These are phyloP conservation scores for Leishmania tarentolae DNA, from an alignment of 208 protist genomes.

Conservation along the genomic window DNA sequence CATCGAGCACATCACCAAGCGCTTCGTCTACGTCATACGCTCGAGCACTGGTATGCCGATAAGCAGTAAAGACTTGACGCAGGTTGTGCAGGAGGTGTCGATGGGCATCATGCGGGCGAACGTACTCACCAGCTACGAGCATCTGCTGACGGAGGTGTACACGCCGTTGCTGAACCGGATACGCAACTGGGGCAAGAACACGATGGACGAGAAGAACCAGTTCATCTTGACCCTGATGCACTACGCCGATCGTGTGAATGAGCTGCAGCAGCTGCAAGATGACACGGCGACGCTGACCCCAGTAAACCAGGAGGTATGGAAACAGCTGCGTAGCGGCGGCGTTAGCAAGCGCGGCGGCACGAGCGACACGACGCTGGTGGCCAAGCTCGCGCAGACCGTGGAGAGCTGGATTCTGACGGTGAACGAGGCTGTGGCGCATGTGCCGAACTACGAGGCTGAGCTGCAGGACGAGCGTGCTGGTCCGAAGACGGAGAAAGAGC, in stretches of 20 bases:
- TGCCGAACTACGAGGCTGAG: conserved; percentile 91
- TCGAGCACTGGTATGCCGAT: conserved; percentile 62
- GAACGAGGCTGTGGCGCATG: conserved; percentile 61
- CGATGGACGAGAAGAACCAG: conserved; percentile 75
- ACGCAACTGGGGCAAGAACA: conserved; percentile 89
- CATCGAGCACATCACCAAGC: conserved; percentile 71
- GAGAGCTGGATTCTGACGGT: conserved; percentile 83
- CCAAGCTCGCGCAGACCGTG: conserved; percentile 64
- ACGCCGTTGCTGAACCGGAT: conserved; percentile 87
- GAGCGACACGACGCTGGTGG: conserved; percentile 75
- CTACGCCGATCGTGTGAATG: conserved; percentile 89
- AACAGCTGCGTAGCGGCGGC: conserved; percentile 74
- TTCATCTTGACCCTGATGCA: conserved; percentile 87
- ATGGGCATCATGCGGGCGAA: conserved; percentile 89
- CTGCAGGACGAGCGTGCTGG: conserved; percentile 89
- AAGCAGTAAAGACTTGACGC: conserved; percentile 66
- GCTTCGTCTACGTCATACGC: conserved; percentile 84
- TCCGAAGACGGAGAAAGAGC: conserved; percentile 94
- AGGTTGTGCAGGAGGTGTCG: conserved; percentile 82
- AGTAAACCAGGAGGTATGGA: conserved; percentile 75
- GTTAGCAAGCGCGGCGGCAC: conserved; percentile 77
- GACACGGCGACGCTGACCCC: conserved; percentile 56
- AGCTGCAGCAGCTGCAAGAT: conserved; percentile 89
- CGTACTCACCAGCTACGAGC: conserved; percentile 84
- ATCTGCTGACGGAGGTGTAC: conserved; percentile 92